Evolutionary conservation across 345 rosid species (phyloP).

Genomic region (Dipteronia sinensis): DNA sequence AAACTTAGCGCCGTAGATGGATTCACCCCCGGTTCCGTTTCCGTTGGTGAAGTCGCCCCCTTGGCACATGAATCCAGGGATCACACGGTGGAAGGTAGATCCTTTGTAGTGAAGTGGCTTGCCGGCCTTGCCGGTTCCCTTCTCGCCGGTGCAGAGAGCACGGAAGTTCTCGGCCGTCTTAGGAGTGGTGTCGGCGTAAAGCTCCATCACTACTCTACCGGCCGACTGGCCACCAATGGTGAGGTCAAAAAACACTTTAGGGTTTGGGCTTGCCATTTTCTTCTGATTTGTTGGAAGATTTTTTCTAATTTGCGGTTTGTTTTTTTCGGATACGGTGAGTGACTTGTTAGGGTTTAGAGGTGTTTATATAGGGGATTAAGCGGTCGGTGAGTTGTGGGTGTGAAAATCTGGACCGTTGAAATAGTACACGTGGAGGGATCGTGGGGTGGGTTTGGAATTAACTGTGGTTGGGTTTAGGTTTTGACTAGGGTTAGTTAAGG

Average conservation of each 20-base stretch:
- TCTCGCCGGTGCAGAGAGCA: slow-evolving; percentile 86
- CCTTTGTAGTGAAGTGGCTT: slow-evolving; percentile 91
- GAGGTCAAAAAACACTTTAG: slow-evolving; percentile 69
- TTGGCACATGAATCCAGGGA: slow-evolving; percentile 83
- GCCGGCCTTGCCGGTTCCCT: slow-evolving; percentile 51
- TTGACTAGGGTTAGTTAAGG: slow-evolving; percentile 37
- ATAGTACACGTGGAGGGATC: slow-evolving; percentile 48
- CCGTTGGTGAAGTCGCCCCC: slow-evolving; percentile 88
- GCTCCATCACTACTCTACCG: slow-evolving; percentile 71
- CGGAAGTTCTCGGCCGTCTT: slow-evolving; percentile 83
- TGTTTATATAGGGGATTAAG: slow-evolving; percentile 35
- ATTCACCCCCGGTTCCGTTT: slow-evolving; percentile 83
- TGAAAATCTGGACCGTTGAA: slow-evolving; percentile 22
- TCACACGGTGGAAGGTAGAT: slow-evolving; percentile 74
- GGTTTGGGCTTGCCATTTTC: slow-evolving; percentile 55
- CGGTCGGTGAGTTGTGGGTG: slow-evolving; percentile 17
- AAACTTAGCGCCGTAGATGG: slow-evolving; percentile 73
- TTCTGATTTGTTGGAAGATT: not conserved
- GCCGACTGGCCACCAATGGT: slow-evolving; percentile 45
- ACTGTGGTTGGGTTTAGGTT: slow-evolving; percentile 29
- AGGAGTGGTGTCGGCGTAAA: slow-evolving; percentile 56
- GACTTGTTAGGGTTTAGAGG: slow-evolving; percentile 24
- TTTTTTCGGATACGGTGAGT: not conserved
- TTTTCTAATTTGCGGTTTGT: no score
- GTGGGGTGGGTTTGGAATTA: not conserved